These are phyloP conservation scores for Xylariaceae sp. DNA, from an alignment of 2,329 filamentous ascomycete species.

Conservation along the genomic window DNA sequence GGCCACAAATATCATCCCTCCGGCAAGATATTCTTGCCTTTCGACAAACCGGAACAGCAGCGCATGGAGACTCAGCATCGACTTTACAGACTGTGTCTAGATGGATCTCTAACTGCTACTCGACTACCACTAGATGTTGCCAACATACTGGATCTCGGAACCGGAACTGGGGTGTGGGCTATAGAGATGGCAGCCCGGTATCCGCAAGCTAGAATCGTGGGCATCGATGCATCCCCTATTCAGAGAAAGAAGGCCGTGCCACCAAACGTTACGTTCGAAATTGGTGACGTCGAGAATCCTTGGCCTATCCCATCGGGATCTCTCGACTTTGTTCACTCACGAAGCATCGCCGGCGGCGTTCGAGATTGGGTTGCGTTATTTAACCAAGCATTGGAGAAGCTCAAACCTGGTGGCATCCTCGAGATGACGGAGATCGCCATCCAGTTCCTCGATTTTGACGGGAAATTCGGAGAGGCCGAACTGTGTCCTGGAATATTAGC, in stretches of 20 bases:
- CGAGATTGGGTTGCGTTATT: constrained; percentile 44
- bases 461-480: constrained; percentile 36
- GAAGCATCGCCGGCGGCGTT: constrained; percentile 50
- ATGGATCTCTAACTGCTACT: constrained; percentile 34
- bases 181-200: constrained; percentile 46
- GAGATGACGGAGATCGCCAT: constrained; percentile 48
- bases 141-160: constrained; percentile 47
- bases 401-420: constrained; percentile 48
- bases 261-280: constrained; percentile 60
- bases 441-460: constrained; percentile 44
- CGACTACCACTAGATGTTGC: constrained; percentile 32
- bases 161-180: constrained; percentile 48
- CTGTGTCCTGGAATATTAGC: constrained; percentile 41
- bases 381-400: constrained; percentile 41
- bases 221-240: constrained; percentile 46
- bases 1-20: constrained; percentile 34
- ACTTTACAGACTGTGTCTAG: constrained; percentile 33
- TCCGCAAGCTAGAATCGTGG: constrained; percentile 44
- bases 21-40: constrained; percentile 36
- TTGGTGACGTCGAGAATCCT: constrained; percentile 58
- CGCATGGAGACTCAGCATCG: constrained; percentile 33
- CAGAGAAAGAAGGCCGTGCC: constrained; percentile 51
- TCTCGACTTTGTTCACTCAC: constrained; percentile 48
- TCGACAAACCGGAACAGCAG: constrained; percentile 32
- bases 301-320: constrained; percentile 39